phyloP scores from a whole-genome alignment of 2,329 filamentous ascomycete genomes.

The Purpureocillium lavendulum region DNA sequence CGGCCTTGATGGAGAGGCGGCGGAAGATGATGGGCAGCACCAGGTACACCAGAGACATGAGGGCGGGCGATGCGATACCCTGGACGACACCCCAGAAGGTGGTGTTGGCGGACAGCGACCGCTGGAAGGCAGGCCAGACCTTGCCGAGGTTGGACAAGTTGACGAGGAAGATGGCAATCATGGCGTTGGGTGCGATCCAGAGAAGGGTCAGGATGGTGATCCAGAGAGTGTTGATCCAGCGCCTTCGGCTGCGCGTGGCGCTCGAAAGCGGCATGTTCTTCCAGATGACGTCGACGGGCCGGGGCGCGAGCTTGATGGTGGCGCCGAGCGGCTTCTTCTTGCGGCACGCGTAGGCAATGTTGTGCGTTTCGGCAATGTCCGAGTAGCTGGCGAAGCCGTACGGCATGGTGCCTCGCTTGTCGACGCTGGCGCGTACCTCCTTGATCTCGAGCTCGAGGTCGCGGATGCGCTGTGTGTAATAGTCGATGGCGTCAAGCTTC shows the following conservation, averaged over 20 bases:
- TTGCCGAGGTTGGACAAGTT: slow-evolving; percentile 73
- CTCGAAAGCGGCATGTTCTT: slow-evolving; percentile 74
- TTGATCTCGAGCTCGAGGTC: slow-evolving; percentile 77
- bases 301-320: slow-evolving; percentile 69
- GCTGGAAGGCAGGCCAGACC: slow-evolving; percentile 71
- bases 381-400: slow-evolving; percentile 95
- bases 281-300: slow-evolving; percentile 92
- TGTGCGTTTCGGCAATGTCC: slow-evolving; percentile 78
- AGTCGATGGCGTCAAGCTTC: slow-evolving; percentile 91
- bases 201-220: slow-evolving; percentile 69
- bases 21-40: slow-evolving; percentile 87
- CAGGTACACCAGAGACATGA: slow-evolving; percentile 83
- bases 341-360: slow-evolving; percentile 72
- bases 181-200: slow-evolving; percentile 86
- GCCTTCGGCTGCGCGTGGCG: slow-evolving; percentile 59
- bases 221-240: slow-evolving; percentile 78
- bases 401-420: slow-evolving; percentile 78
- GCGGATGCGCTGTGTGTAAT: slow-evolving; percentile 77
- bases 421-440: slow-evolving; percentile 70
- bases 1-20: slow-evolving; percentile 70
- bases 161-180: slow-evolving; percentile 90
- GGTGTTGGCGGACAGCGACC: slow-evolving; percentile 51
- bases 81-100: slow-evolving; percentile 80
- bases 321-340: slow-evolving; percentile 75
- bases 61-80: slow-evolving; percentile 79